Conservation (phyloP, 1,139 yeast species). For the Kodamaea fungicola region DNA sequence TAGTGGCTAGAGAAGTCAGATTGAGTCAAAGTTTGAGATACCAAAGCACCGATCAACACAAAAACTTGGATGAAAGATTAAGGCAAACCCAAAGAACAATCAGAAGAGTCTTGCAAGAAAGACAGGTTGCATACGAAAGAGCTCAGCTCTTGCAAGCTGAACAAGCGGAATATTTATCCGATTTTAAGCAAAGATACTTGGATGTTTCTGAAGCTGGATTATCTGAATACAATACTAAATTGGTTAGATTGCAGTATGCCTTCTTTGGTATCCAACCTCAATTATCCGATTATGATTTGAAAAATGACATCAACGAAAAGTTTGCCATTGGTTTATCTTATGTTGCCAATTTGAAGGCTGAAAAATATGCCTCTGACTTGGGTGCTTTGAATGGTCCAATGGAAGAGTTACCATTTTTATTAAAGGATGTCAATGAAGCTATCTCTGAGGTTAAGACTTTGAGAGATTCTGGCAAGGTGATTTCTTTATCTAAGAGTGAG, state of each 20-base stretch:
- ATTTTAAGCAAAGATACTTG: constrained; percentile 58
- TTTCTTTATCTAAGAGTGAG: constrained; percentile 37
- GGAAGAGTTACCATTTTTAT: constrained; percentile 44
- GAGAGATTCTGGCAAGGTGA: constrained; percentile 30
- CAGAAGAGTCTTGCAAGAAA: constrained; percentile 82
- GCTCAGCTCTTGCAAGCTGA: constrained; percentile 50
- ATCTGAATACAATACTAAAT: constrained; percentile 59
- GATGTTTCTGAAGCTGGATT: constrained; percentile 56
- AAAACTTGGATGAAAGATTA: constrained; percentile 34
- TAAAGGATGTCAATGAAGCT: constrained; percentile 50
- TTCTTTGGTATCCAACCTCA: constrained; percentile 69
- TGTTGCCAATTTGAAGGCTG: constrained; percentile 64
- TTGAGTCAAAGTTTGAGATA: constrained; percentile 30
- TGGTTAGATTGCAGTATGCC: constrained; percentile 77
- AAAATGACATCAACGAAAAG: constrained; percentile 50
- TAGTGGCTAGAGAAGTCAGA: constrained; percentile 71
- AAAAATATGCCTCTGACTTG: constrained; percentile 19
- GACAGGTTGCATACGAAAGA: constrained; percentile 69
- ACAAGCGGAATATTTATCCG: constrained; percentile 48
- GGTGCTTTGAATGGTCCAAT: constrained; percentile 33
- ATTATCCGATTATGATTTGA: constrained; percentile 37
- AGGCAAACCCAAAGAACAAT: constrained; percentile 52
- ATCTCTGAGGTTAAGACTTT: constrained; percentile 46
- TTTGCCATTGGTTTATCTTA: constrained; percentile 67
- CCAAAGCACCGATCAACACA: constrained; percentile 23